These are phyloP conservation scores for Fusarium secorum DNA, from an alignment of 2,329 filamentous ascomycete species.

Conservation along the genomic window DNA sequence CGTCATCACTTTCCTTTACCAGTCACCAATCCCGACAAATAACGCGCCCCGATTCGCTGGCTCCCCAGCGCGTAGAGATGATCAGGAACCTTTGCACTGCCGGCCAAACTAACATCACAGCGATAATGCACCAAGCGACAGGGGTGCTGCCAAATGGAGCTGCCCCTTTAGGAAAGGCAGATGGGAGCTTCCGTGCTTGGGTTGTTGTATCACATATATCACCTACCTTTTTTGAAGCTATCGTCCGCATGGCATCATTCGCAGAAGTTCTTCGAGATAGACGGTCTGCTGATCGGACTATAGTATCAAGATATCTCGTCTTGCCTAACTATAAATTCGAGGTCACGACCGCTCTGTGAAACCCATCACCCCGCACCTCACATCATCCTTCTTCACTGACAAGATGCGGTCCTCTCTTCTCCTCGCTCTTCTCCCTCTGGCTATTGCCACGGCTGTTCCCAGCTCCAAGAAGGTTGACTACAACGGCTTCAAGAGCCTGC, in stretches of 20 bases:
- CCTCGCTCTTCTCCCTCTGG: conserved; percentile 19
- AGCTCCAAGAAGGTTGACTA: conserved; percentile 33
- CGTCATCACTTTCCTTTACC: conserved; percentile 18
- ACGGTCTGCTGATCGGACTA: neutral
- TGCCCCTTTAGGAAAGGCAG: conserved; percentile 25
- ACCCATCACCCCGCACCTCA: neutral
- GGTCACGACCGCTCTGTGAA: neutral
- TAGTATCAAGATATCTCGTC: neutral
- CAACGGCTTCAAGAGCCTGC: conserved; percentile 32
- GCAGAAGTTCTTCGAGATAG: conserved; percentile 17
- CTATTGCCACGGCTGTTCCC: conserved; percentile 15
- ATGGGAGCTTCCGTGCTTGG: conserved; percentile 32
- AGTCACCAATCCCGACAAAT: neutral
- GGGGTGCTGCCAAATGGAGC: neutral
- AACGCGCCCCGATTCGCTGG: neutral
- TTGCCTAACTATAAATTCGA: conserved; percentile 9
- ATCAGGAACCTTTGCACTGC: conserved; percentile 25
- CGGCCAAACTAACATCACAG: conserved; percentile 12
- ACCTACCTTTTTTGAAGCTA: conserved; percentile 29
- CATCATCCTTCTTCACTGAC: neutral
- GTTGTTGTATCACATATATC: conserved; percentile 23
- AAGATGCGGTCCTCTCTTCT: conserved; percentile 18
- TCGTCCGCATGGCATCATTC: conserved; percentile 23
- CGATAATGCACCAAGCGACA: conserved; percentile 13
- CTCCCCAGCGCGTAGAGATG: conserved; percentile 4